Evolutionary conservation across 176 grass and related monocot genomes (phyloP).

Genomic region (Eleusine coracana): DNA sequence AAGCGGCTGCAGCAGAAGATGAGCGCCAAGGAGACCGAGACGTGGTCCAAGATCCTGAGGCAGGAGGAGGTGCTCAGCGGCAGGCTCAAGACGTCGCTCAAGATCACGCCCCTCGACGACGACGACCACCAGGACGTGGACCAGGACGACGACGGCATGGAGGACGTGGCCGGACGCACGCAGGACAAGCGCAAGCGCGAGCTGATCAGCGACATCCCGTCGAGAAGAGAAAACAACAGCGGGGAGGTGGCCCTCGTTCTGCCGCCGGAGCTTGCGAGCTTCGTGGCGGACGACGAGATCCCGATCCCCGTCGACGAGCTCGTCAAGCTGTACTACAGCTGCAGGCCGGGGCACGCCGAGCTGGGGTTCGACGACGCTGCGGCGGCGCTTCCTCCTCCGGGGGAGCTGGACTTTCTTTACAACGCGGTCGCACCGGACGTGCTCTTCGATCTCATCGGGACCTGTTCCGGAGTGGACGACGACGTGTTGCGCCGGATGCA

Average conservation of each 20-base stretch:
- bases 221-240: background rate
- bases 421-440: slow-evolving; percentile 18
- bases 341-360: background rate
- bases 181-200: slow-evolving; percentile 55
- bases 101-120: slow-evolving; percentile 38
- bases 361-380: background rate
- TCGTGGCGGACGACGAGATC: background rate
- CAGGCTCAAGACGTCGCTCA: slow-evolving; percentile 10
- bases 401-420: background rate
- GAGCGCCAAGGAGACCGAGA: slow-evolving; percentile 60
- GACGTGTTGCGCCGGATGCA: background rate
- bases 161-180: slow-evolving; percentile 3
- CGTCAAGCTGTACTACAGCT: slow-evolving; percentile 35
- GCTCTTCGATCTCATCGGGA: slow-evolving; percentile 38
- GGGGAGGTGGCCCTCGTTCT: slow-evolving; percentile 10
- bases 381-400: background rate
- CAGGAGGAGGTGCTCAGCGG: slow-evolving; percentile 58
- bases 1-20: slow-evolving; percentile 79
- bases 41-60: slow-evolving; percentile 59
- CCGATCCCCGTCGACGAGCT: slow-evolving; percentile 40
- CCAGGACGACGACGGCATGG: background rate
- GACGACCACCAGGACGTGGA: no score
- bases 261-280: slow-evolving; percentile 29
- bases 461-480: slow-evolving; percentile 14
- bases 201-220: background rate